Conservation (phyloP, 2,329 filamentous ascomycete species). For the Teratosphaeria epicoccoides region DNA sequence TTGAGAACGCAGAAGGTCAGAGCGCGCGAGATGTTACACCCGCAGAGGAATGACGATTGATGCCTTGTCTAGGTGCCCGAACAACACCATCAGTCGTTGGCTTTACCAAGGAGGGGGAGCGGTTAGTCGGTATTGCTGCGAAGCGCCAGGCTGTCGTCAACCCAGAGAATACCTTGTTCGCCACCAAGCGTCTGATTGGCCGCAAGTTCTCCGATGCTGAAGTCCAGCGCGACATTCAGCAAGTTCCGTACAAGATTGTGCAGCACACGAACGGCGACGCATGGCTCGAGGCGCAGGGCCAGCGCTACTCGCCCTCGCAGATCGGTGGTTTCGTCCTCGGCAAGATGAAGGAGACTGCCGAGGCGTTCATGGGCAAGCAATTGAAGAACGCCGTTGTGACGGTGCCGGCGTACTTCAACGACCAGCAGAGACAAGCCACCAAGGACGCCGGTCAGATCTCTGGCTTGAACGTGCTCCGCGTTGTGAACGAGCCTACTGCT, state of each 20-base stretch:
- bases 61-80: slow-evolving; percentile 53
- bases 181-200: slow-evolving; percentile 96
- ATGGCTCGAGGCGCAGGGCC: slow-evolving; percentile 84
- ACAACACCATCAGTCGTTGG: slow-evolving; percentile 92
- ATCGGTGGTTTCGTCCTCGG: slow-evolving; percentile 91
- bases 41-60: not conserved
- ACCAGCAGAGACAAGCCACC: slow-evolving; percentile 93
- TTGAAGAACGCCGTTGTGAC: slow-evolving; percentile 96
- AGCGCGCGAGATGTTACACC: not conserved
- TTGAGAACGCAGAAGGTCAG: slow-evolving; percentile 91
- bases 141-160: slow-evolving; percentile 98
- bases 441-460: slow-evolving; percentile 97
- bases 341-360: slow-evolving; percentile 99
- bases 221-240: slow-evolving; percentile 93
- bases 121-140: slow-evolving; percentile 89
- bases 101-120: slow-evolving; percentile 90
- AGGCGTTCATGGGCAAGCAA: slow-evolving; percentile 80
- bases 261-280: slow-evolving; percentile 95
- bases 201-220: slow-evolving; percentile 91
- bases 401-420: slow-evolving; percentile 97
- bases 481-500: slow-evolving; percentile 95
- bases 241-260: slow-evolving; percentile 97
- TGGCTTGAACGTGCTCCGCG: slow-evolving; percentile 91
- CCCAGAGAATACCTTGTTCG: slow-evolving; percentile 96
- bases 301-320: slow-evolving; percentile 97